Evolutionary conservation across 345 rosid genomes (phyloP).

Genomic region (Limnanthes douglasii): DNA sequence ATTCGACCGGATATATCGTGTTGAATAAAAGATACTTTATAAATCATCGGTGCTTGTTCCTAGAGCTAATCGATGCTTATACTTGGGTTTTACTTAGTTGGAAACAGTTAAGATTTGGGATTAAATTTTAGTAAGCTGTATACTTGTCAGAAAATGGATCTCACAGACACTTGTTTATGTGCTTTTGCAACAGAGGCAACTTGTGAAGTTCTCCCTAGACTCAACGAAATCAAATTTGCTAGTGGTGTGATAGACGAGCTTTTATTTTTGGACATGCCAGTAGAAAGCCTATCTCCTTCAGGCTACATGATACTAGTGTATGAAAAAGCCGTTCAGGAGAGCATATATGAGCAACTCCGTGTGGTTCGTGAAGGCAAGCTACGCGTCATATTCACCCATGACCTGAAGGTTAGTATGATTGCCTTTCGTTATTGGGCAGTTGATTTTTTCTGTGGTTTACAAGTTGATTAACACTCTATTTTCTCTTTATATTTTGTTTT

Average conservation of each 20-base stretch:
- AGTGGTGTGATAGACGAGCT: slow-evolving; percentile 95
- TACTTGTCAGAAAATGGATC: no score
- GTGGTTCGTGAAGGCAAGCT: slow-evolving; percentile 96
- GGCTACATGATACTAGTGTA: slow-evolving; percentile 82
- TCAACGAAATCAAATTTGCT: slow-evolving; percentile 83
- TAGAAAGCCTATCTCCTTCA: slow-evolving; percentile 51
- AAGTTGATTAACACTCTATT: no score
- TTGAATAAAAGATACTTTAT: no score
- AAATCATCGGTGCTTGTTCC: no score
- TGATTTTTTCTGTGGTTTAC: not conserved
- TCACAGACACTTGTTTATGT: no score
- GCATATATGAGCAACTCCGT: slow-evolving; percentile 89
- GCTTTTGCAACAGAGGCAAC: slow-evolving; percentile 99
- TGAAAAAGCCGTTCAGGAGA: slow-evolving; percentile 84
- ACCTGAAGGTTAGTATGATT: slow-evolving; percentile 47
- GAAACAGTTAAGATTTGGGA: no score
- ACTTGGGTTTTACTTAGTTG: no score
- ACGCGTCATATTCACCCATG: slow-evolving; percentile 73
- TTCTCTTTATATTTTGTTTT: slow-evolving; percentile 1
- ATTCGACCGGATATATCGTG: no score
- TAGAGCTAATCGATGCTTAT: no score
- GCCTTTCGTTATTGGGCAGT: slow-evolving; percentile 1
- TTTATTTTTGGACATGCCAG: slow-evolving; percentile 69
- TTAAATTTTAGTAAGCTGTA: no score
- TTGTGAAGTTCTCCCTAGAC: slow-evolving; percentile 86